Conservation (phyloP, 305 asterid species). For the Fraxinus angustifolia region DNA sequence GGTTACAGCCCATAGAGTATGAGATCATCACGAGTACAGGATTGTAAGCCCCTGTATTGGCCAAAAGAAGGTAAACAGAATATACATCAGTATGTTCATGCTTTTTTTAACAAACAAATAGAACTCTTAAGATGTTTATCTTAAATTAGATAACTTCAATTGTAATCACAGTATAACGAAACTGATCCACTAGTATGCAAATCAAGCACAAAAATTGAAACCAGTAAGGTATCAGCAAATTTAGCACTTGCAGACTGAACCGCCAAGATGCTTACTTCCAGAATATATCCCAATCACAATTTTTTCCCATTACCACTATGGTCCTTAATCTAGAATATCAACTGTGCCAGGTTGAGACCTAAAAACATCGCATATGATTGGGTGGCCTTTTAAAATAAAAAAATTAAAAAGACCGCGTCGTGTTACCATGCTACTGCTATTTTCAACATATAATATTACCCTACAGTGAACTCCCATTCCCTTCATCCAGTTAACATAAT, state of each 20-base stretch:
- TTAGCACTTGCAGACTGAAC: neutral
- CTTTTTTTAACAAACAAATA: neutral
- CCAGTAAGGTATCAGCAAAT: neutral
- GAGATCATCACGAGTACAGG: neutral
- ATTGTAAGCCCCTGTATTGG: neutral
- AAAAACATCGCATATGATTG: neutral
- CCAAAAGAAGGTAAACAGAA: neutral
- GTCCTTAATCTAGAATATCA: neutral
- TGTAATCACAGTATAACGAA: neutral
- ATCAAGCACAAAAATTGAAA: neutral
- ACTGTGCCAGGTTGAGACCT: neutral
- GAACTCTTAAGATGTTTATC: neutral
- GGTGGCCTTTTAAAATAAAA: neutral
- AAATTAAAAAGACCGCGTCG: neutral
- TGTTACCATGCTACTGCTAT: neutral
- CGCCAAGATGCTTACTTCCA: neutral
- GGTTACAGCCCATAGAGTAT: neutral
- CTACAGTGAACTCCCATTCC: neutral
- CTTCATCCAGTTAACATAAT: neutral
- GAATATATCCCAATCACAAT: neutral
- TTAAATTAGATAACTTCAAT: neutral
- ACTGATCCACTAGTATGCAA: neutral
- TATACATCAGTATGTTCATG: neutral
- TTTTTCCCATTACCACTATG: neutral
- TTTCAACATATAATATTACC: neutral